A percentile compares a stretch with the other conserved stretches of the same genome.
These are phyloP conservation scores for Pleurotus djamor DNA, from an alignment of 768 basidiomycete species.

Conservation along the genomic window DNA sequence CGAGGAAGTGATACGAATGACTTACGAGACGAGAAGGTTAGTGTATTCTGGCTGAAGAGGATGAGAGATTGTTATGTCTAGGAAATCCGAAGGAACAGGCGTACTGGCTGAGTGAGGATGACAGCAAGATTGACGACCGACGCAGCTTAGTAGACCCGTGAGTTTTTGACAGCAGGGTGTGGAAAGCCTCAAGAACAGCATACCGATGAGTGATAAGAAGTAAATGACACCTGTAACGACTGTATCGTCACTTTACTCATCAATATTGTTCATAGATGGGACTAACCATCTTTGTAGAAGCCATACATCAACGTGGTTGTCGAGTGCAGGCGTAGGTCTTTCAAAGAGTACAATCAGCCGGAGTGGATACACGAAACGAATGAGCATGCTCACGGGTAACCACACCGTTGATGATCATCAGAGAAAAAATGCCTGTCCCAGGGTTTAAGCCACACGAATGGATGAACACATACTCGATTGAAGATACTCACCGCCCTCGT, in stretches of 20 bases:
- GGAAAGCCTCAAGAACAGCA: neutral
- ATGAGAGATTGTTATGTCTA: neutral
- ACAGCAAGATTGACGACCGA: neutral
- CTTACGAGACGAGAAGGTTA: constrained; percentile 6
- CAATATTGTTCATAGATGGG: neutral
- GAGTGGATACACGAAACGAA: too few species aligned
- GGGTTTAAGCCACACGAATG: too few species aligned
- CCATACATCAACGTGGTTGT: neutral
- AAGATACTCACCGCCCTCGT: neutral
- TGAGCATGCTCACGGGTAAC: neutral
- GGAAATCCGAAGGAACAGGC: neutral
- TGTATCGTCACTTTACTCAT: neutral
- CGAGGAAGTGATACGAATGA: neutral
- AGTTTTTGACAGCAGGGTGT: neutral
- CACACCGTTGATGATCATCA: constrained; percentile 2
- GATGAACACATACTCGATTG: too few species aligned
- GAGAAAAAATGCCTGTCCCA: neutral
- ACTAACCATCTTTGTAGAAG: constrained; percentile 5
- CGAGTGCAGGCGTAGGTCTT: neutral
- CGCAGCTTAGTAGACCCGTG: neutral
- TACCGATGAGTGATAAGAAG: neutral
- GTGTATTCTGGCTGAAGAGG: neutral
- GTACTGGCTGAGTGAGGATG: constrained; percentile 5
- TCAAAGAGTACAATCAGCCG: neutral
- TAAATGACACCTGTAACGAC: neutral